phyloP scores from a whole-genome alignment of 202 grass and related monocot genomes.

The Carex arenaria region DNA sequence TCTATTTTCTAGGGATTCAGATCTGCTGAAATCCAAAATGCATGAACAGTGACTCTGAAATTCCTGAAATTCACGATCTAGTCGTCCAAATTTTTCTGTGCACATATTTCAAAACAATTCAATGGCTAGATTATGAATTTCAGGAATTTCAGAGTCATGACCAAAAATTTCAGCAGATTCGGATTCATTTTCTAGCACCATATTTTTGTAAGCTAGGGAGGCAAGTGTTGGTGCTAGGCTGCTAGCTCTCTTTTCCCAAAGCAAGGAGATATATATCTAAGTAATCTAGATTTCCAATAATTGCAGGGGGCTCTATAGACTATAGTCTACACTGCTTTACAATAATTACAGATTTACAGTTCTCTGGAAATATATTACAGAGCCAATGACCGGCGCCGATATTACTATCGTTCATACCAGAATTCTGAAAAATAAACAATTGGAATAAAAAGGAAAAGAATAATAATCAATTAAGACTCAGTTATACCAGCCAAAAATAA shows the following conservation, averaged over 20 bases:
- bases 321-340: not conserved
- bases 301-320: not conserved
- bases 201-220: not conserved
- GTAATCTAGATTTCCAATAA: not conserved
- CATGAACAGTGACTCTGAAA: no score
- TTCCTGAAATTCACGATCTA: no score
- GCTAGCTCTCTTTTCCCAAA: not conserved
- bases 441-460: not conserved
- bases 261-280: not conserved
- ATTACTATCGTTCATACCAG: not conserved
- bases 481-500: not conserved
- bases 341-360: not conserved
- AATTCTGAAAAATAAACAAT: not conserved
- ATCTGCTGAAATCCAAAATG: no score
- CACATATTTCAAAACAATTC: no score
- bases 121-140: no score
- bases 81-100: no score
- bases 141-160: no score
- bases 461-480: not conserved
- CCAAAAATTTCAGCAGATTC: no score
- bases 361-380: not conserved
- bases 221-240: not conserved
- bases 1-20: not conserved
- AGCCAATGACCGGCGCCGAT: not conserved
- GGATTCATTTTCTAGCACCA: not conserved